Conservation (phyloP, 2,329 filamentous ascomycete species). For the Pleomassaria siparia region DNA sequence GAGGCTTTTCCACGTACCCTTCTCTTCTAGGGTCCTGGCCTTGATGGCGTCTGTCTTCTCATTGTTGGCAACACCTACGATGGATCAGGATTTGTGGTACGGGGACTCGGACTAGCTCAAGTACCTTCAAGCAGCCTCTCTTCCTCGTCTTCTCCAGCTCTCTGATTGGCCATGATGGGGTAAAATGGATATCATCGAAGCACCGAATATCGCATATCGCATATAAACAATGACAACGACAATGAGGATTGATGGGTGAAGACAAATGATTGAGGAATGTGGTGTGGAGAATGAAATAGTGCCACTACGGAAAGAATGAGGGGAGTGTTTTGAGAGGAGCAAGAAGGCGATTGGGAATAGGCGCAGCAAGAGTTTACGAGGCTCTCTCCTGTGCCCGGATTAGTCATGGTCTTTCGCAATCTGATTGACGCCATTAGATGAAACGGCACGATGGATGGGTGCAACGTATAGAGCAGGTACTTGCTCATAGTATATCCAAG, state of each 20-base stretch:
- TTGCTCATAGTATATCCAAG: not conserved
- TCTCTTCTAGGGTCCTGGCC: constrained; percentile 34
- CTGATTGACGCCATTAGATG: constrained; percentile 12
- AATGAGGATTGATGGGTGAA: not conserved
- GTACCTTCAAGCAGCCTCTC: constrained; percentile 20
- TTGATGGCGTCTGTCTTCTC: constrained; percentile 9
- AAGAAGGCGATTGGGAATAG: not conserved
- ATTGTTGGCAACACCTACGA: not conserved
- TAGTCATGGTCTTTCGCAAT: constrained; percentile 3
- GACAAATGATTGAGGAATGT: not conserved
- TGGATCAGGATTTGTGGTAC: not conserved
- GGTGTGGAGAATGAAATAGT: not conserved
- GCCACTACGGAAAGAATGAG: not conserved
- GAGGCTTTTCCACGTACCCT: constrained; percentile 69
- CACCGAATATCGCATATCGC: not conserved
- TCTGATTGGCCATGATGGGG: constrained; percentile 9
- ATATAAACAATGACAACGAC: not conserved
- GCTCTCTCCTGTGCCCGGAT: constrained; percentile 6
- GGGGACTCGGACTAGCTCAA: not conserved
- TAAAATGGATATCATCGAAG: constrained; percentile 5
- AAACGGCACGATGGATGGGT: constrained; percentile 4
- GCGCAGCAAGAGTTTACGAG: constrained; percentile 12
- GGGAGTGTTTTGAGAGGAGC: not conserved
- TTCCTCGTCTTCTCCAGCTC: constrained; percentile 12
- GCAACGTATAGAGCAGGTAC: constrained; percentile 6